Percentiles rank a stretch among this genome's conserved stretches.
Evolutionary conservation across 805 yeast genomes (phyloP).

Genomic region (Kodamaea leandrae): DNA sequence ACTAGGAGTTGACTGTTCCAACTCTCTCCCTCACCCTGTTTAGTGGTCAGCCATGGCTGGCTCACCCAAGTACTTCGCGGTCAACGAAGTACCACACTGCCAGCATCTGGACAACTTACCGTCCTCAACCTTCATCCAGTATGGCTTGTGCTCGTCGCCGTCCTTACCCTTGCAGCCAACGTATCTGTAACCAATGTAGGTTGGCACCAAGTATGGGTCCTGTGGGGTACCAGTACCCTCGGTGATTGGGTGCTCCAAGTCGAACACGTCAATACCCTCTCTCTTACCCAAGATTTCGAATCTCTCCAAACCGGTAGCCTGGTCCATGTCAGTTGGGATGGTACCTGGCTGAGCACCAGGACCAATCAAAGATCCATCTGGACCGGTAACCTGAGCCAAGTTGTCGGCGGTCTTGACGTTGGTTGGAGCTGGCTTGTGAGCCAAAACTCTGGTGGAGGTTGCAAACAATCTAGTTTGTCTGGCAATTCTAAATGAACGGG

Average conservation of each 20-base stretch:
- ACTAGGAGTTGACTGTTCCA: background rate
- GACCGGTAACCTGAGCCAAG: constrained; percentile 77
- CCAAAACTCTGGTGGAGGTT: constrained; percentile 29
- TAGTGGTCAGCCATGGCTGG: constrained; percentile 59
- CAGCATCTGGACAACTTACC: constrained; percentile 91
- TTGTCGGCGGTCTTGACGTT: constrained; percentile 57
- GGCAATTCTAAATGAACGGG: constrained; percentile 40
- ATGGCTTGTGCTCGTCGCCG: constrained; percentile 85
- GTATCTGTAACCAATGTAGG: constrained; percentile 89
- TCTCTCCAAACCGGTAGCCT: constrained; percentile 98
- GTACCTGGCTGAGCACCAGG: constrained; percentile 84
- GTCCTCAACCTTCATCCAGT: constrained; percentile 89
- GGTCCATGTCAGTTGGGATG: constrained; percentile 91
- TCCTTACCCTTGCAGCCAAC: constrained; percentile 93
- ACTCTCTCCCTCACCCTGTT: background rate
- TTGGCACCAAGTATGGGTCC: constrained; percentile 86
- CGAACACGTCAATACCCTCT: constrained; percentile 94
- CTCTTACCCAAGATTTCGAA: constrained; percentile 88
- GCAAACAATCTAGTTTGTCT: constrained; percentile 36
- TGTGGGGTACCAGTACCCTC: constrained; percentile 87
- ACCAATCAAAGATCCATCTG: constrained; percentile 73
- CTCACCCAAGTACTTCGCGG: constrained; percentile 83
- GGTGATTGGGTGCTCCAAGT: constrained; percentile 80
- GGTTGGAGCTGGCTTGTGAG: constrained; percentile 30
- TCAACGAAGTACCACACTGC: constrained; percentile 97